These are phyloP conservation scores for Helotiales sp. DNA, from an alignment of 2,329 filamentous ascomycete species.

Conservation along the genomic window DNA sequence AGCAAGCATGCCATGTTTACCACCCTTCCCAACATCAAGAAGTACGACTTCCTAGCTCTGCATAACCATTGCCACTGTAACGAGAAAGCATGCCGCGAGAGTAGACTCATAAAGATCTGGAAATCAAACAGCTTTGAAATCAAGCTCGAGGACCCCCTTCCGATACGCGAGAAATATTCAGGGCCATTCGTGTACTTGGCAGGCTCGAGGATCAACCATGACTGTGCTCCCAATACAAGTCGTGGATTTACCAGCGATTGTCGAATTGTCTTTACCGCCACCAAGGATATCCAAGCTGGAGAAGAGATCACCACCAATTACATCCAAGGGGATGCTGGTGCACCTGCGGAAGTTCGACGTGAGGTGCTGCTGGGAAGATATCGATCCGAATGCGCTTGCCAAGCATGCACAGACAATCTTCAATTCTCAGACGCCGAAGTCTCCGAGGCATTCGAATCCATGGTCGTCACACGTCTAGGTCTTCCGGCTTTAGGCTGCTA, in stretches of 20 bases:
- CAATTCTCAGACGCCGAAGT: no score
- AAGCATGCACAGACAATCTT: no score
- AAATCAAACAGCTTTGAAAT: background rate
- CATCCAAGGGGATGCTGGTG: background rate
- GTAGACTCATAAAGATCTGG: background rate
- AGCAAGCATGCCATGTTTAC: background rate
- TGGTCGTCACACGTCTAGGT: no score
- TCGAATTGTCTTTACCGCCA: background rate
- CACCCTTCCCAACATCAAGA: background rate
- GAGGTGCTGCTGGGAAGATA: no score
- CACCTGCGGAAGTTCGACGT: background rate
- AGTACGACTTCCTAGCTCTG: background rate
- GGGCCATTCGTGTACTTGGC: background rate
- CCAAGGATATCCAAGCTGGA: background rate
- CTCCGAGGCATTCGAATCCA: no score
- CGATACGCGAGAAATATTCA: background rate
- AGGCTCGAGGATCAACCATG: constrained; percentile 9
- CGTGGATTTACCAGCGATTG: background rate
- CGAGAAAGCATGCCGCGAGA: background rate
- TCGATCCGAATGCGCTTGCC: no score
- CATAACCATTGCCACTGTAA: constrained; percentile 1
- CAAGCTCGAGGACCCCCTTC: background rate
- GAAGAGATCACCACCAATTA: constrained; percentile 9
- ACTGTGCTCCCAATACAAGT: constrained; percentile 2
- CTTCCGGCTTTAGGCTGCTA: no score